Evolutionary conservation across 2,329 filamentous ascomycete species (phyloP).

Genomic region (Pseudophaeomoniella oleicola): DNA sequence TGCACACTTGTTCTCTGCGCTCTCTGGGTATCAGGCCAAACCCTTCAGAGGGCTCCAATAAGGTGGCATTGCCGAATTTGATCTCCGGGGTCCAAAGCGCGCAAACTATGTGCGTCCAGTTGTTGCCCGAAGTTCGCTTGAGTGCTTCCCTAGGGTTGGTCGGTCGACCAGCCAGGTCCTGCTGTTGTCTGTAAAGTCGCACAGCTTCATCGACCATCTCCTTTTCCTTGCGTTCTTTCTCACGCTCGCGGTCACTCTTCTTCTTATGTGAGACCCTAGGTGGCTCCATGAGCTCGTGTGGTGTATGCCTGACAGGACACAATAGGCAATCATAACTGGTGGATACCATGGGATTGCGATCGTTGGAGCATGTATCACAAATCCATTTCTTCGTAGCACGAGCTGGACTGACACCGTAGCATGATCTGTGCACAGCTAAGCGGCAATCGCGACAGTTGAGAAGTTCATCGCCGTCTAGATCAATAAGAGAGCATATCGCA

Average conservation of each 20-base stretch:
- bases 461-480: slow-evolving; percentile 56
- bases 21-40: slow-evolving; percentile 65
- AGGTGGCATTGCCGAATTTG: slow-evolving; percentile 74
- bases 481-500: slow-evolving; percentile 64
- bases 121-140: slow-evolving; percentile 89
- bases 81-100: slow-evolving; percentile 86
- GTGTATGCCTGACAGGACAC: slow-evolving; percentile 69
- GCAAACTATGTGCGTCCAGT: slow-evolving; percentile 94
- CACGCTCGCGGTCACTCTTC: slow-evolving; percentile 82
- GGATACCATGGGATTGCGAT: slow-evolving; percentile 83
- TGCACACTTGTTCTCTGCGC: slow-evolving; percentile 66
- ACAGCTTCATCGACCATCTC: slow-evolving; percentile 67
- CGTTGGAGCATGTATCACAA: slow-evolving; percentile 91
- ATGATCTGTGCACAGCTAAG: slow-evolving; percentile 78
- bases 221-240: slow-evolving; percentile 73
- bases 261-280: slow-evolving; percentile 70
- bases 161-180: slow-evolving; percentile 73
- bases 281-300: slow-evolving; percentile 71
- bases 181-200: slow-evolving; percentile 68
- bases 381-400: slow-evolving; percentile 68
- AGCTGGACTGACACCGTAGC: slow-evolving; percentile 70
- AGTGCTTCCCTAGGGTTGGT: slow-evolving; percentile 74
- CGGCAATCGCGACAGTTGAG: slow-evolving; percentile 76
- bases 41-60: slow-evolving; percentile 75
- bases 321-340: slow-evolving; percentile 88